phyloP scores from a whole-genome alignment of 192 early-diverging fungal genomes.

The Backusella parvicylindrica region DNA sequence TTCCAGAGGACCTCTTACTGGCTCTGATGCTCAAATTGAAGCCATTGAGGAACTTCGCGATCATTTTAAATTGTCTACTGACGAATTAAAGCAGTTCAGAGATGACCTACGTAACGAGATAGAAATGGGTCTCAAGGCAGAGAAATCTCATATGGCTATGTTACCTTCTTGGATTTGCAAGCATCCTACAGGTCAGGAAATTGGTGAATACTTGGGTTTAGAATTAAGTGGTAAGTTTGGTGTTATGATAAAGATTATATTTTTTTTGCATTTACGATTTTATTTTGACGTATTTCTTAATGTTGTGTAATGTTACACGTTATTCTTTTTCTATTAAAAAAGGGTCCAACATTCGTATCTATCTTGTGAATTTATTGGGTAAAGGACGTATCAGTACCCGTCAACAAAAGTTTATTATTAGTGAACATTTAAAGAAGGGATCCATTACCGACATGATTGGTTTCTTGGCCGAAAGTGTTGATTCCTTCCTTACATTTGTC shows the following conservation, averaged over 20 bases:
- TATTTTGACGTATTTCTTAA: not conserved
- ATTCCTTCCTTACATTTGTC: conserved; percentile 56
- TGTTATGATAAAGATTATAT: no score
- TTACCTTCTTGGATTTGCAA: conserved; percentile 70
- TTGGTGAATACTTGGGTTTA: conserved; percentile 75
- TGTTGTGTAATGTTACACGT: not conserved
- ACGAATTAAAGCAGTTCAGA: conserved; percentile 53
- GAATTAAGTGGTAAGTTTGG: conserved; percentile 73
- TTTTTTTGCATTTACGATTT: not conserved
- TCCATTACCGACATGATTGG: conserved; percentile 50
- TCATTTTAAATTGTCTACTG: conserved; percentile 50
- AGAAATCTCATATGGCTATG: conserved; percentile 47
- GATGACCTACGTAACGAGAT: conserved; percentile 54
- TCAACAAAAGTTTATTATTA: conserved; percentile 55
- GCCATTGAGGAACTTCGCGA: not conserved
- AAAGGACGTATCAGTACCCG: conserved; percentile 49
- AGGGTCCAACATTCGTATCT: conserved; percentile 27
- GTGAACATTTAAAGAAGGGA: conserved; percentile 41
- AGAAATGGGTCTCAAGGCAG: conserved; percentile 48
- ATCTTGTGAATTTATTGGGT: conserved; percentile 45
- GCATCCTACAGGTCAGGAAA: conserved; percentile 71
- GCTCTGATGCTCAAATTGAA: not conserved
- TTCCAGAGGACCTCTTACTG: not conserved
- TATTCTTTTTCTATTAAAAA: not conserved
- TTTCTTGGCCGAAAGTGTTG: conserved; percentile 84